A percentile compares a stretch with the other conserved stretches of the same genome.
Conservation (phyloP, 768 basidiomycete genomes). For the Lyophyllum atratum region DNA sequence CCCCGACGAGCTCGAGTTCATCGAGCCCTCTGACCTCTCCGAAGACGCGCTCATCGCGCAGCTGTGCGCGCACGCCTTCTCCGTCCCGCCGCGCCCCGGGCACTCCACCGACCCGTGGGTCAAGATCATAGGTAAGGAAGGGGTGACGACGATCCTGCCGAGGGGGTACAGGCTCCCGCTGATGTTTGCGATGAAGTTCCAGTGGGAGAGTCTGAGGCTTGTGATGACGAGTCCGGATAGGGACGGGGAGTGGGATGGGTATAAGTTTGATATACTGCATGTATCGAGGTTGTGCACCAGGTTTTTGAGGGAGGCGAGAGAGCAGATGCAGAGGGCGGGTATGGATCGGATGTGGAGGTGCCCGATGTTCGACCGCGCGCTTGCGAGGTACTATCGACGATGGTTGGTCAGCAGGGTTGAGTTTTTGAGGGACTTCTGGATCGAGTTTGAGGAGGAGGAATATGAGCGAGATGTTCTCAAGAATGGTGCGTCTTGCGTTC, state of each 20-base stretch:
- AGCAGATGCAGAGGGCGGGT: conserved; percentile 25
- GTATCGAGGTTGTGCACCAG: conserved; percentile 37
- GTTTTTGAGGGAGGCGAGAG: conserved; percentile 35
- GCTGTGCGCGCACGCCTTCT: conserved; percentile 35
- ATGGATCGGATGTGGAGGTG: conserved; percentile 41
- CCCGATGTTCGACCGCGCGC: conserved; percentile 41
- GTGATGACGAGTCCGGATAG: conserved; percentile 36
- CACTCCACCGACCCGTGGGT: conserved; percentile 19
- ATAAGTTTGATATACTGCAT: conserved; percentile 45
- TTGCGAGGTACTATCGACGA: conserved; percentile 41
- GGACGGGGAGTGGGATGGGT: conserved; percentile 41
- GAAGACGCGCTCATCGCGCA: conserved; percentile 34
- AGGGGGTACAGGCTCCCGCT: conserved; percentile 43
- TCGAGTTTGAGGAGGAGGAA: conserved; percentile 45
- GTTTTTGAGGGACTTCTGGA: conserved; percentile 37
- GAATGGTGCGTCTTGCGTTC: conserved; percentile 28
- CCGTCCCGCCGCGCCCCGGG: conserved; percentile 30
- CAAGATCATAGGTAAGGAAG: conserved; percentile 18
- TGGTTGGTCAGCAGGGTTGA: conserved; percentile 44
- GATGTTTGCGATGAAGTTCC: conserved; percentile 46
- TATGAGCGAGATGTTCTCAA: conserved; percentile 39
- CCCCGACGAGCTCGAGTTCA: conserved; percentile 41
- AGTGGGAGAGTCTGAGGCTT: conserved; percentile 43
- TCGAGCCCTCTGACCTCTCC: conserved; percentile 31
- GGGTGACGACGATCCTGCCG: conserved; percentile 28